A percentile compares a stretch with the other conserved stretches of the same genome.
Conservation (phyloP, 352 stramenopile genomes). For the Phytophthora tubulina region DNA sequence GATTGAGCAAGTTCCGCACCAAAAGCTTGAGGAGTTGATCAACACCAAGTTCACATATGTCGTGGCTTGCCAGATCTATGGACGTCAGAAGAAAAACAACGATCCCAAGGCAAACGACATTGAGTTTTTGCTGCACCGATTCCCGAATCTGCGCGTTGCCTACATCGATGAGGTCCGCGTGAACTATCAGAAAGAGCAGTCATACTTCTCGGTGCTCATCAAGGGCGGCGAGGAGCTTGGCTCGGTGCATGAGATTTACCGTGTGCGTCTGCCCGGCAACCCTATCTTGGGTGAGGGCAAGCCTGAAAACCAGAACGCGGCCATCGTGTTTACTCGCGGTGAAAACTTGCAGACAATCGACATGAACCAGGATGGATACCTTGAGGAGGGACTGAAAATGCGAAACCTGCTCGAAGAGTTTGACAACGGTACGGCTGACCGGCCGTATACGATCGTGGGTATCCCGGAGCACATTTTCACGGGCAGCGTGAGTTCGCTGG, state of each 20-base stretch:
- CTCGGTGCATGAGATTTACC: slow-evolving; percentile 94
- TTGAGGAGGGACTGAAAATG: slow-evolving; percentile 99
- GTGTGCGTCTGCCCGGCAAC: slow-evolving; percentile 98
- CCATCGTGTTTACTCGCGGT: slow-evolving; percentile 98
- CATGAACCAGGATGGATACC: slow-evolving; percentile 99
- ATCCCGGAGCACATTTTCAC: slow-evolving; percentile 99
- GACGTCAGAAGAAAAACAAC: slow-evolving; percentile 98
- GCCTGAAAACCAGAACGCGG: slow-evolving; percentile 99
- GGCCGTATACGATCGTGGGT: slow-evolving; percentile 96
- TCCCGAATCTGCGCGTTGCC: slow-evolving; percentile 97
- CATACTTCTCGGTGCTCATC: slow-evolving; percentile 98
- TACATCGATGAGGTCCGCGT: slow-evolving; percentile 99
- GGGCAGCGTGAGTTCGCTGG: slow-evolving; percentile 97
- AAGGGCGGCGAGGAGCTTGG: slow-evolving; percentile 90
- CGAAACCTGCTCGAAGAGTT: slow-evolving; percentile 99
- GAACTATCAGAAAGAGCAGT: slow-evolving; percentile 95
- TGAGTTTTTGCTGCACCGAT: slow-evolving; percentile 97
- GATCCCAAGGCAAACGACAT: slow-evolving; percentile 99
- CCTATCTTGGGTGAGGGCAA: slow-evolving; percentile 99
- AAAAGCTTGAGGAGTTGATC: slow-evolving; percentile 96
- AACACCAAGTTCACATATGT: slow-evolving; percentile 99
- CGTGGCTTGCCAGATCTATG: slow-evolving; percentile 98
- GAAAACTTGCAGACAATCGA: slow-evolving; percentile 99
- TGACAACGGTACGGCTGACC: slow-evolving; percentile 74
- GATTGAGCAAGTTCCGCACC: slow-evolving; percentile 92